Base-by-base conservation (phyloP, 2,329 filamentous ascomycete species). In the Hawksworthiomyces lignivorus region DNA sequence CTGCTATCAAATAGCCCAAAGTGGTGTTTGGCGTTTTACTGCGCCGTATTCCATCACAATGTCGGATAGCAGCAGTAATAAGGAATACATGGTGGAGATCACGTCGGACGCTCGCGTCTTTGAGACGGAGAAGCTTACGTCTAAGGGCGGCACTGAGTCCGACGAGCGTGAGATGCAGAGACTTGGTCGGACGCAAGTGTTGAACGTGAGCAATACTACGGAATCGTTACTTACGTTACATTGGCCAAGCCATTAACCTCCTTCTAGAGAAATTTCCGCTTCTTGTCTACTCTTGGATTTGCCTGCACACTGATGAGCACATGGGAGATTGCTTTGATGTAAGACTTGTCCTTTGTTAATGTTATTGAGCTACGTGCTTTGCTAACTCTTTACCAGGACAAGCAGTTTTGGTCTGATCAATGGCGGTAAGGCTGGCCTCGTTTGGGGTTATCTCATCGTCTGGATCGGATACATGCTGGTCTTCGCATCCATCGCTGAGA, bases 301-400 rank as follows among this genome's bases (percentile, higher is more conserved):
- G 65, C 67, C n/a, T 69, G 68, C 47, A 68, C 71, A 18, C 61
- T 73, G 27, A 65, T 73, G 50, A 66, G 68, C 36, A 74, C 73
- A 0, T 77, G 73, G 73, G 73, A 77, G 52, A 62, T 65, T 28
- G 58, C 64, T 3, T 52, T 72, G 28, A 58, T 67, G 45, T 62
- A 48, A 49, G 52, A 11, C 14, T 38, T n/a, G 8, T 14, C 11
- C 8, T 17, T 36, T n/a, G 15, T 29, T 7, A 20, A n/a, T n/a
- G n/a, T n/a, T n/a, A n/a, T n/a, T n/a, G n/a, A n/a, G n/a, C n/a
- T n/a, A n/a, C n/a, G n/a, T n/a, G n/a, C 11, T 37, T 27, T 21
- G 14, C 18, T 9, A 10, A 8, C 17, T 17, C 29, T 29, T 20
- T 32, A 7, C 8, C 21, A 56, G 56, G 42, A 62, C 61, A 0